Base-by-base conservation (phyloP, 306 rosid genomes). In the Acacia crassicarpa region DNA sequence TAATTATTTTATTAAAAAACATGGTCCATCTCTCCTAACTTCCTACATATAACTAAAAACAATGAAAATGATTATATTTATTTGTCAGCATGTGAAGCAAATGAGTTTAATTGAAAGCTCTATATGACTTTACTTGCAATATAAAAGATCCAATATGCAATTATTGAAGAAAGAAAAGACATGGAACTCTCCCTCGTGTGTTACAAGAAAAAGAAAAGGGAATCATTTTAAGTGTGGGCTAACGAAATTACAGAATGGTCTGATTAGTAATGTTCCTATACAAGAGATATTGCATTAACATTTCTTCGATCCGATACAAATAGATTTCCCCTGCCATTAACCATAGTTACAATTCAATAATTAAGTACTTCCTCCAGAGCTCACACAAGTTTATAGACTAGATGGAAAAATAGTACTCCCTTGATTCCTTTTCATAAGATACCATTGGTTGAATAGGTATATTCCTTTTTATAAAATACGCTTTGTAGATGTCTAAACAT, bases 371-470 rank as follows among this genome's bases (percentile, higher is more conserved):
- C 53, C 53, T 9, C 2, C 25, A n/a, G 19, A 20, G 19, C 45
- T 53, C 72, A 43, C 85, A 85, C 83, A 85, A 65, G 67, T 51
- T 58, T 78, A 66, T 12, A 43, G 75, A 46, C 75, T 27, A 40
- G 61, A 58, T 45, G 41, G 40, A 63, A 54, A 44, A 17, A 68
- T 68, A n/a, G 49, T 32, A 32, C 4, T 32, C 35, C 35, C 35
- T 32, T 4, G 0, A 1, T 4, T 4, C 56, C 20, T 9, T 49
- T 49, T 5, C 56, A 14, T 7, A 49, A 49, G 56, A 49, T 38
- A 38, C 8, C 41, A 38, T 38, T 38, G 41, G 8, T 38, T 38
- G 41, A 38, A 38, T 38, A 6, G 41, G 8, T 38, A 38, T 38
- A 8, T 38, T 38, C 41, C 8, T 38, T 38, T 33, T 6, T 6